Evolutionary conservation across 2,329 filamentous ascomycete species (phyloP).

Genomic region (Sarocladiaceae sp.): DNA sequence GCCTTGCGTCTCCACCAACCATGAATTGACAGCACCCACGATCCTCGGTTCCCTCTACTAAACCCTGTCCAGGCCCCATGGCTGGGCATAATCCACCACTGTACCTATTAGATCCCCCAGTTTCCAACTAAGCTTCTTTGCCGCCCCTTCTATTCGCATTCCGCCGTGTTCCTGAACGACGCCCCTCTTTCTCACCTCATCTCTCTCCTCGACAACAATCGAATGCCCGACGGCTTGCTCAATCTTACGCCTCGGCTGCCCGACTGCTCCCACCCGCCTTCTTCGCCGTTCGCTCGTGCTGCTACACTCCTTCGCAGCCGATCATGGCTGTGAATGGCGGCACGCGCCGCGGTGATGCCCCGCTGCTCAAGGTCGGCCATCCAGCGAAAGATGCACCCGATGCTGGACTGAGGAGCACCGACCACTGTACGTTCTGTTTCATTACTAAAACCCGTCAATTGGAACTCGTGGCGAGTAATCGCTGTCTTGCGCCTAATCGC

Average conservation of each 20-base stretch:
- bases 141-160: neutral
- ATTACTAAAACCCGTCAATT: neutral
- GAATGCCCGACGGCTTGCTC: neutral
- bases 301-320: conserved; percentile 12
- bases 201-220: neutral
- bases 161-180: neutral
- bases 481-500: neutral
- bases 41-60: neutral
- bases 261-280: neutral
- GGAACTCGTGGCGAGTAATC: neutral
- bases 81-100: neutral
- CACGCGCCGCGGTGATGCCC: conserved; percentile 28
- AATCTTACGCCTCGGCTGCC: neutral
- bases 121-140: neutral
- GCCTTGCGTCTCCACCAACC: neutral
- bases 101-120: neutral
- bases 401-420: conserved; percentile 74
- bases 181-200: neutral
- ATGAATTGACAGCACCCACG: neutral
- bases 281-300: conserved; percentile 2
- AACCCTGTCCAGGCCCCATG: neutral
- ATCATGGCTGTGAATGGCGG: conserved; percentile 24
- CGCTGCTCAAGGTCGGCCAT: conserved; percentile 17
- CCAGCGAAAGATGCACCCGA: conserved; percentile 38
- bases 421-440: conserved; percentile 59